Percentiles rank a stretch among this genome's conserved stretches.
Conservation (phyloP, 352 stramenopile genomes). For the Phytophthora pini region DNA sequence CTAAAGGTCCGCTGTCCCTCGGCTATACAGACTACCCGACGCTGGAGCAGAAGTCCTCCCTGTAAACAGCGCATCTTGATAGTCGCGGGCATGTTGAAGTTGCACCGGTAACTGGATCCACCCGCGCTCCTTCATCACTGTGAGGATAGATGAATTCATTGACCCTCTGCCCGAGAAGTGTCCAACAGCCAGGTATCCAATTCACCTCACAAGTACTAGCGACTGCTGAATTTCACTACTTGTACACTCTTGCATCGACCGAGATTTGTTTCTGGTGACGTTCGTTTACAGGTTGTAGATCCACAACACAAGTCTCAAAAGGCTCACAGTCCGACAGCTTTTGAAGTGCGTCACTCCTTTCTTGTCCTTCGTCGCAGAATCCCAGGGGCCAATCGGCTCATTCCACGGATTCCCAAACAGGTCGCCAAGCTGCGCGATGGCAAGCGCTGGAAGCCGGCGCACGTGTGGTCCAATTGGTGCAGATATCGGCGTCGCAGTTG, state of each 20-base stretch:
- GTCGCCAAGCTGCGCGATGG: too few relatives aligned
- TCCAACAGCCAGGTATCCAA: constrained; percentile 14
- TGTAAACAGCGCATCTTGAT: constrained; percentile 17
- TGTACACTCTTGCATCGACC: neutral
- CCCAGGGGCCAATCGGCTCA: too few relatives aligned
- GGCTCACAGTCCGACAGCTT: neutral
- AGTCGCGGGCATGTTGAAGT: constrained; percentile 14
- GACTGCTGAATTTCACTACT: constrained; percentile 23
- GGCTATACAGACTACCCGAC: constrained; percentile 59
- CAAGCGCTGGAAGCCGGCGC: too few relatives aligned
- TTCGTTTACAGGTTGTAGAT: too few relatives aligned
- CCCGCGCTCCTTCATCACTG: too few relatives aligned
- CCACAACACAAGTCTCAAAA: neutral
- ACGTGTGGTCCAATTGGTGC: too few relatives aligned
- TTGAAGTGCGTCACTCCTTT: too few relatives aligned
- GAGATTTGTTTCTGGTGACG: constrained; percentile 1
- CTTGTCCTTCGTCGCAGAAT: too few relatives aligned
- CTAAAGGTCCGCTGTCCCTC: constrained; percentile 22
- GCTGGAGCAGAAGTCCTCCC: constrained; percentile 45
- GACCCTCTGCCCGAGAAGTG: neutral
- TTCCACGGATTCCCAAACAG: too few relatives aligned
- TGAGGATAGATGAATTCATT: too few relatives aligned
- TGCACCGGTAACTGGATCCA: constrained; percentile 1
- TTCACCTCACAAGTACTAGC: neutral
- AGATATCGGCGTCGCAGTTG: too few relatives aligned